Conservation (phyloP, 257 asterid genomes). For the Scutellaria barbata region DNA sequence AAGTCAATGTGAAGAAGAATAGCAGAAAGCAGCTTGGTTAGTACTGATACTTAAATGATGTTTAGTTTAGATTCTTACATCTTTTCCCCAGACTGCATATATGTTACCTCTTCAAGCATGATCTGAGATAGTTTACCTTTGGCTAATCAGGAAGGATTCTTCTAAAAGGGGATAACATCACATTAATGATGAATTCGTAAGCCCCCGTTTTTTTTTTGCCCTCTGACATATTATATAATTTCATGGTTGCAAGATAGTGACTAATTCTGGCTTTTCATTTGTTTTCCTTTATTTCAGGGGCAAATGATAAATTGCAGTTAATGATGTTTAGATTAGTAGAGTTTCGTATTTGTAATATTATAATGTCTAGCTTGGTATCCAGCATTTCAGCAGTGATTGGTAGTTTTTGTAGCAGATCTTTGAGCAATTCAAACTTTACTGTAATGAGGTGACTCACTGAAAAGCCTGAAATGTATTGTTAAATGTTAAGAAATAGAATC, state of each 20-base stretch:
- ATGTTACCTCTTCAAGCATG: not conserved
- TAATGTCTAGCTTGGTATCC: not conserved
- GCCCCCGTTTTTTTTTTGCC: constrained; percentile 6
- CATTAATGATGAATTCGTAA: constrained; percentile 61
- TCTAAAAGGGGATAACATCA: constrained; percentile 58
- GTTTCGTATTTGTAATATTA: not conserved
- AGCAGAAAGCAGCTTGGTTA: constrained; percentile 60
- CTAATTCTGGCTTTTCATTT: not conserved
- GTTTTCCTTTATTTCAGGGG: constrained; percentile 29
- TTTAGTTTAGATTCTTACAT: not conserved
- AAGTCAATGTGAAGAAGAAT: constrained; percentile 60
- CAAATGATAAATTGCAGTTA: constrained; percentile 26
- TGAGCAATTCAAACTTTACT: no score
- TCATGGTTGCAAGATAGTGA: not conserved
- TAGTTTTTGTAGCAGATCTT: no score
- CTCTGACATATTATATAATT: not conserved
- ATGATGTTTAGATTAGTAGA: not conserved
- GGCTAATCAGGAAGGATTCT: constrained; percentile 52
- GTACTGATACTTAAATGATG: constrained; percentile 6
- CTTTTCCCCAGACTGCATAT: not conserved
- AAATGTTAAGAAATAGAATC: no score
- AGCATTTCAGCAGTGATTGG: no score
- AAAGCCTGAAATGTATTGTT: no score
- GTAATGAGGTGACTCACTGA: no score
- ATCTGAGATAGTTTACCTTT: constrained; percentile 16